Evolutionary conservation across 2,329 filamentous ascomycete genomes (phyloP), one percentile per base, ranked within the genome.

Genomic region (Aphanoascus verrucosus): DNA sequence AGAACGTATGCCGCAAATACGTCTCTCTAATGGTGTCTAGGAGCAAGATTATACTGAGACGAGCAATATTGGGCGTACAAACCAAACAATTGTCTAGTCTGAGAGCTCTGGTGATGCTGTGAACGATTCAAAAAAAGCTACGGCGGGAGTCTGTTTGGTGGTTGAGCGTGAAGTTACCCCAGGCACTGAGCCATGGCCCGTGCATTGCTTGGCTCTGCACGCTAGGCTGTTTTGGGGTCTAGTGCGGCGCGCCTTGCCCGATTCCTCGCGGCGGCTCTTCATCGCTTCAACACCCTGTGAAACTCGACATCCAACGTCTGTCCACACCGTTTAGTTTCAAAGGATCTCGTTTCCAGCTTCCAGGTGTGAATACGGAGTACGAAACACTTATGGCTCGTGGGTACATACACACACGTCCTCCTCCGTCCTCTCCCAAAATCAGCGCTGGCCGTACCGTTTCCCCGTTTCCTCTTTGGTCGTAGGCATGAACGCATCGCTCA

Each of bases 371-470:
- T n/a, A n/a, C n/a, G n/a, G n/a, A n/a, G n/a, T n/a, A n/a, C n/a
- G n/a, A n/a, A n/a, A n/a, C n/a, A n/a, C n/a, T n/a, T n/a, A n/a
- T n/a, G n/a, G n/a, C n/a, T n/a, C n/a, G n/a, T n/a, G n/a, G n/a
- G n/a, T n/a, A 19, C 1, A 17, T 14, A 40, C 19, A 17, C 11
- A 15, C 38, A 19, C 17, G n/a, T 15, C 38, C n/a, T n/a, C n/a
- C n/a, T 41, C 8, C n/a, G 38, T 3, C 19, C 6, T 41, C n/a
- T 41, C 23, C 23, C 23, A 20, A 28, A 28, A 15, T 52, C 40
- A 52, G 15, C 49, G 40, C 23, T 52, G 49, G n/a, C 40, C 49
- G 50, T 56, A 53, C 15, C 51, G 47, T 45, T 38, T 53, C 20
- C 5, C 8, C 15, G 35, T 40, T 19, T 34, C 20, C 5, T 47